Evolutionary conservation across 1,284 basidiomycete species (phyloP).

Genomic region (Mycena sp.): DNA sequence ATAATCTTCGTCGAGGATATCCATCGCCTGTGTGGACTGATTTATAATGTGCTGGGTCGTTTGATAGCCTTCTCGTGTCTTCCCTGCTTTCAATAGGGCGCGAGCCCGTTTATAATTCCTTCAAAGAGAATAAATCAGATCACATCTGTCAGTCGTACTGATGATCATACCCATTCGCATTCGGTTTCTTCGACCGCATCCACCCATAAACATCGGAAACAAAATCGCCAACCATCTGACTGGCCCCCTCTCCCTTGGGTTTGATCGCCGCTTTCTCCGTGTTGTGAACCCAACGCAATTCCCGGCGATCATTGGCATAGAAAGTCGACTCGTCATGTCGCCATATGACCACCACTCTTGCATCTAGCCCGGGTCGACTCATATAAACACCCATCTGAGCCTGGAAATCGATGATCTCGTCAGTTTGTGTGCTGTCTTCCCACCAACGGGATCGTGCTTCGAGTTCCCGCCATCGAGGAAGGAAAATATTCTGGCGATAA

Average conservation of each 20-base stretch:
- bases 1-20: constrained; percentile 2
- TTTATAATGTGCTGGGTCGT: neutral
- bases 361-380: constrained; percentile 27
- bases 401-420: neutral
- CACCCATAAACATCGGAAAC: constrained; percentile 39
- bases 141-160: neutral
- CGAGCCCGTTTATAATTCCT: neutral
- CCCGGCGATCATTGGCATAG: constrained; percentile 42
- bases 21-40: constrained; percentile 1
- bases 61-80: neutral
- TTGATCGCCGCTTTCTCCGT: constrained; percentile 29
- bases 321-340: constrained; percentile 44
- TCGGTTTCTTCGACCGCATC: constrained; percentile 6
- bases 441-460: neutral
- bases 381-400: constrained; percentile 29
- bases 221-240: constrained; percentile 43
- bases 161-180: neutral
- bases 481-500: constrained; percentile 24
- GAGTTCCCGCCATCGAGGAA: constrained; percentile 30
- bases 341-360: constrained; percentile 29
- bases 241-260: constrained; percentile 42
- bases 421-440: neutral
- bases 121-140: neutral
- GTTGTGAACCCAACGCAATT: constrained; percentile 36
- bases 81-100: neutral